A percentile compares a stretch with the other conserved stretches of the same genome.
These are phyloP conservation scores for Nitzschia putrida DNA, from an alignment of 108 stramenopile genomes.

Conservation along the genomic window DNA sequence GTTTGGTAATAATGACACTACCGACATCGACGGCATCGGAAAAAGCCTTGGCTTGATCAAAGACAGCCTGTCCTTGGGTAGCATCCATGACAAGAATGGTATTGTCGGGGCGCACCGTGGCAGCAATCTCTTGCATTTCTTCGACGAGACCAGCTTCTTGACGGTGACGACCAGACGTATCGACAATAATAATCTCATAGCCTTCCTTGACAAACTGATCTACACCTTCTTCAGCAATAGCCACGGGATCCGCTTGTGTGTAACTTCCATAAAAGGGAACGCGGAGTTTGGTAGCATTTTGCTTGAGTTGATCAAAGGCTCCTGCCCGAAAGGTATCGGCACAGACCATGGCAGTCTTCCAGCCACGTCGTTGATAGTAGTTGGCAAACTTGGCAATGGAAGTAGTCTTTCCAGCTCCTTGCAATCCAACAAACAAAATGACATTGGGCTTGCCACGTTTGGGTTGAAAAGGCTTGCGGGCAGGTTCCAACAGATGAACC, in stretches of 20 bases:
- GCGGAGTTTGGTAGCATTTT: conserved; percentile 96
- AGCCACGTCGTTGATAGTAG: conserved; percentile 88
- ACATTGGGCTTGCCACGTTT: conserved; percentile 91
- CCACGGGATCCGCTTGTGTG: conserved; percentile 95
- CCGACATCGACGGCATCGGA: conserved; percentile 93
- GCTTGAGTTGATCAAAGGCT: conserved; percentile 98
- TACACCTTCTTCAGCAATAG: conserved; percentile 96
- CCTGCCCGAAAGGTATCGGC: conserved; percentile 98
- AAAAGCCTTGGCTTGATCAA: conserved; percentile 94
- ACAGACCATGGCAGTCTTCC: conserved; percentile 95
- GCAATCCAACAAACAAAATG: conserved; percentile 95
- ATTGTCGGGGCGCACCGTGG: conserved; percentile 89
- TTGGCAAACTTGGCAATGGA: conserved; percentile 97
- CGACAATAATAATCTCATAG: conserved; percentile 97
- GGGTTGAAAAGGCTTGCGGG: conserved; percentile 68
- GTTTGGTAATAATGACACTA: conserved; percentile 94
- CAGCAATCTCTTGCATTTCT: conserved; percentile 97
- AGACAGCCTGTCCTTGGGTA: conserved; percentile 97
- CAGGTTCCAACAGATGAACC: conserved; percentile 73
- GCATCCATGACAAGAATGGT: conserved; percentile 97
- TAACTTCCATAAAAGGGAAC: conserved; percentile 94
- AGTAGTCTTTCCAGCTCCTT: conserved; percentile 98
- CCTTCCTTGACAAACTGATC: conserved; percentile 86
- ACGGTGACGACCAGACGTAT: conserved; percentile 94
- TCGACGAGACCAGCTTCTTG: conserved; percentile 96